Conservation (phyloP, 129 eudicot genomes). For the Escallonia rubra region DNA sequence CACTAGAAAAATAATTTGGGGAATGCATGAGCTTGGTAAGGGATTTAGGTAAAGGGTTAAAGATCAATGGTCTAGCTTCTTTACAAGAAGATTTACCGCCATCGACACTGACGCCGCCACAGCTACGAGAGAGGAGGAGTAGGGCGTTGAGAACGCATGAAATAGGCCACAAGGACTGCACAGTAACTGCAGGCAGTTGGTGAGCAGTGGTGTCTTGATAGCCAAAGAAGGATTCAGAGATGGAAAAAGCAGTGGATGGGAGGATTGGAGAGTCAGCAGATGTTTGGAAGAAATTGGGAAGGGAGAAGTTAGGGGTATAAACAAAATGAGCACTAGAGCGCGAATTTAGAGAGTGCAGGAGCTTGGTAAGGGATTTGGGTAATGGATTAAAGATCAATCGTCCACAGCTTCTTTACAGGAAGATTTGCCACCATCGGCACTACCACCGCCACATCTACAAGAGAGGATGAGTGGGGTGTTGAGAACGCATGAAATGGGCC, state of each 20-base stretch:
- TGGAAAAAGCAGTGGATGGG: too few species aligned
- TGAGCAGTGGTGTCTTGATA: neutral
- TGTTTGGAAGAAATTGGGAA: too few species aligned
- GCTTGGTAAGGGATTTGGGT: conserved; percentile 13
- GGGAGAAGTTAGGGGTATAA: too few species aligned
- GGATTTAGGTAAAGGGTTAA: neutral
- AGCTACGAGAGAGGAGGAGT: conserved; percentile 10
- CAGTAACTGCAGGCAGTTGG: neutral
- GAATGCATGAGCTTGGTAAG: conserved; percentile 18
- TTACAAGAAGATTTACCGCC: too few species aligned
- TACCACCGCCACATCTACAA: too few species aligned
- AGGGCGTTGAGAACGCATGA: conserved; percentile 3
- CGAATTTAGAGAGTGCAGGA: neutral
- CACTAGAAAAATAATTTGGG: neutral
- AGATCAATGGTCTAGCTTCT: too few species aligned
- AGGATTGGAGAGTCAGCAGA: too few species aligned
- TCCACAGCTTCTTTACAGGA: conserved; percentile 16
- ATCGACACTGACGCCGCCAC: too few species aligned
- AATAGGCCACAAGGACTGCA: too few species aligned
- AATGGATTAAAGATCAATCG: conserved; percentile 40
- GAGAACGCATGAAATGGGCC: conserved; percentile 28
- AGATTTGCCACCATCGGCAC: conserved; percentile 12
- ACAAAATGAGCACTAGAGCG: too few species aligned
- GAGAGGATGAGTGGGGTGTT: conserved; percentile 7
- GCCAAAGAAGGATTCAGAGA: too few species aligned